Evolutionary conservation across 176 grass and related monocot species (phyloP), one percentile per base, ranked within the genome.

Genomic region (Saccharum spontaneum): DNA sequence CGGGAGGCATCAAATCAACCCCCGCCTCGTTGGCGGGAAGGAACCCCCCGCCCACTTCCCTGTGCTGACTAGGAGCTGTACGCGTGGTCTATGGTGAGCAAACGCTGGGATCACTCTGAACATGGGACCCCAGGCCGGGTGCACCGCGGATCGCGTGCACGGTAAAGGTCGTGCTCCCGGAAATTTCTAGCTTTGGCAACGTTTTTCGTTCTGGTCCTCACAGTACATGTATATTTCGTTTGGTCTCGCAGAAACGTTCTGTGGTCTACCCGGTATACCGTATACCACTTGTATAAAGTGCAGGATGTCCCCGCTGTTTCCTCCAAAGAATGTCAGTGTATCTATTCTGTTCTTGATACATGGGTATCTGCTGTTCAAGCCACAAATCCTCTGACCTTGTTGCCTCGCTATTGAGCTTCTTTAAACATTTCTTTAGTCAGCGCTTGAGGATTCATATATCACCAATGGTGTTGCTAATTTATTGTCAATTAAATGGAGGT

Each of bases 11-110:
- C 18, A 84, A 80, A 82, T 39, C 48, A 70, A 10, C 22, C 79
- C 79, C 38, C 49, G 79, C 50, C 48, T 71, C 20, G 50, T 82
- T 87, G 79, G 86, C 79, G 79, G 86, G 86, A 87, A 82, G 79
- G 13, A 67, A 39, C 7, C 8, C 8, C 57, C 6, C 15, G 28
- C 60, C n/a, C 71, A 69, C 13, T 46, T 37, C 79, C 7, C 45
- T 3, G 17, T 46, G 9, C 20, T 62, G 44, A 40, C 55, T 69
- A 7, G 34, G 2, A 30, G 7, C 24, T n/a, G 4, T 64, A 61
- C 3, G 39, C 65, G 28, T 28, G 28, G 73, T 78, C 40, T 44
- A 37, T 41, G 0, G 9, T 77, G 9, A 7, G 20, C 86, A 20
- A 10, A 0, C 9, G 22, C 57, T 0, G 17, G 6, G 12, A 0